Conservation (phyloP, 169 alveolate species). For the Eimeria maxima region DNA sequence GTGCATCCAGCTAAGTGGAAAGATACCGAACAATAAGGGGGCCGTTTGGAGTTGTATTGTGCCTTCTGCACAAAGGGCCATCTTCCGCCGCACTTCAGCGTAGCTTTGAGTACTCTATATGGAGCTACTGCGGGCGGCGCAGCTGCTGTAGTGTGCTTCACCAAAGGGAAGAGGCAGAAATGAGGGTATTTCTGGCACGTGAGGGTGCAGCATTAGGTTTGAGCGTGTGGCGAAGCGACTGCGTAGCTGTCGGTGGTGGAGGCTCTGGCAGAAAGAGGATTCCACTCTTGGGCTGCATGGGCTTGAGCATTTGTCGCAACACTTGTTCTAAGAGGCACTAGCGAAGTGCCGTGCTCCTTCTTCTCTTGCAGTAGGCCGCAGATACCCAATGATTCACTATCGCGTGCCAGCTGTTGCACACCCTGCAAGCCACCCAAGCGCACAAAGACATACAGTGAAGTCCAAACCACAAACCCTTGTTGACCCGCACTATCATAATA, state of each 20-base stretch:
- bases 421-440: slow-evolving; percentile 14
- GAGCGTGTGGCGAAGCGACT: slow-evolving; percentile 14
- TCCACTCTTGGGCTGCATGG: slow-evolving; percentile 58
- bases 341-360: slow-evolving; percentile 2
- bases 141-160: background rate
- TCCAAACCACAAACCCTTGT: background rate
- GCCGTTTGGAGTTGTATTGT: no score
- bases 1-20: background rate
- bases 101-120: background rate
- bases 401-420: slow-evolving; percentile 69
- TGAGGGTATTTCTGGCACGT: background rate
- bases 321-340: background rate
- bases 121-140: background rate
- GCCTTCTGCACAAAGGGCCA: no score
- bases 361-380: background rate
- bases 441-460: background rate
- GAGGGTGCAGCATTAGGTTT: background rate
- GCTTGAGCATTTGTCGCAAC: background rate
- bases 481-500: background rate
- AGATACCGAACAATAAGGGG: background rate
- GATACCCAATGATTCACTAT: slow-evolving; percentile 5
- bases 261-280: slow-evolving; percentile 17
- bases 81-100: background rate
- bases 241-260: slow-evolving; percentile 72
- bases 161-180: background rate